Conservation (phyloP, 179 eudicot genomes). For the Patellifolia procumbens region DNA sequence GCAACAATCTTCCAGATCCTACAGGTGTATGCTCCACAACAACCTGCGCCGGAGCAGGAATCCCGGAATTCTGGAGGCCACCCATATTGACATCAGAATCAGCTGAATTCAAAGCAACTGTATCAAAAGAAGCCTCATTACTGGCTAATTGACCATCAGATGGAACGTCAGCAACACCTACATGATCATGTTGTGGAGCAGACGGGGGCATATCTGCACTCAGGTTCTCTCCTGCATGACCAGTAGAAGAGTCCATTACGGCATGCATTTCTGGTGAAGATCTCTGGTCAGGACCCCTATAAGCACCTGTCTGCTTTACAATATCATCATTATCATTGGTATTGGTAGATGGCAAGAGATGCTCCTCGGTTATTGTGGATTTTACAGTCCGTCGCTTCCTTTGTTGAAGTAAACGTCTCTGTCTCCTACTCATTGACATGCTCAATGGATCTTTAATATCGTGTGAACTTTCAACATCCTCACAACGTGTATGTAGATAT, state of each 20-base stretch:
- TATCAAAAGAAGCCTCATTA: slow-evolving; percentile 39
- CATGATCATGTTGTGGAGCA: slow-evolving; percentile 43
- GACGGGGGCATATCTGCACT: slow-evolving; percentile 41
- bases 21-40: slow-evolving; percentile 89
- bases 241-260: slow-evolving; percentile 33
- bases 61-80: slow-evolving; percentile 48
- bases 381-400: slow-evolving; percentile 67
- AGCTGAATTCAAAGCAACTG: slow-evolving; percentile 40
- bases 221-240: slow-evolving; percentile 50
- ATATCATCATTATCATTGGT: slow-evolving; percentile 51
- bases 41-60: slow-evolving; percentile 97
- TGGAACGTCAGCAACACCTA: slow-evolving; percentile 46
- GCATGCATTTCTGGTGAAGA: slow-evolving; percentile 43
- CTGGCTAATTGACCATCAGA: slow-evolving; percentile 39
- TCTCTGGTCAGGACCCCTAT: slow-evolving; percentile 46
- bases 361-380: slow-evolving; percentile 52
- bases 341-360: slow-evolving; percentile 41
- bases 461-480: slow-evolving; percentile 61
- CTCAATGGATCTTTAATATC: slow-evolving; percentile 60
- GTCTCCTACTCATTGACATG: slow-evolving; percentile 67
- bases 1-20: slow-evolving; percentile 92
- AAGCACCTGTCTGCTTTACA: slow-evolving; percentile 42
- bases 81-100: slow-evolving; percentile 50
- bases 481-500: slow-evolving; percentile 82
- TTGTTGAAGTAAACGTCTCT: slow-evolving; percentile 80